phyloP scores from a whole-genome alignment of 2,329 filamentous ascomycete species.

The Xylariaceae sp. region DNA sequence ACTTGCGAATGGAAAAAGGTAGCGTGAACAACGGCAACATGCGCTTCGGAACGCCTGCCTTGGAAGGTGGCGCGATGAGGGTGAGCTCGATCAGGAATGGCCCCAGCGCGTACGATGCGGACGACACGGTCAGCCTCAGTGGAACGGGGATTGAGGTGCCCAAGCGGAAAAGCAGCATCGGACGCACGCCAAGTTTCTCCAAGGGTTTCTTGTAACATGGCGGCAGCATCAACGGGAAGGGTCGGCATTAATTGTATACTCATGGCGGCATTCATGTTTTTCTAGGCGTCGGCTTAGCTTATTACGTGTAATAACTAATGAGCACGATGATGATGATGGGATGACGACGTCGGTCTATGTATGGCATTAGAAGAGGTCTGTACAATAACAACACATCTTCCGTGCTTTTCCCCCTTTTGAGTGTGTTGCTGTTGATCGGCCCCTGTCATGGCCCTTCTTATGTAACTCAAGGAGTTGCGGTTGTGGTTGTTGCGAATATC shows the following conservation, averaged over 20 bases:
- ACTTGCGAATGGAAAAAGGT: conserved; percentile 61
- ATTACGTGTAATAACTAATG: neutral
- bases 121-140: conserved; percentile 31
- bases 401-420: neutral
- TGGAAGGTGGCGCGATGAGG: conserved; percentile 27
- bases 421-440: neutral
- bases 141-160: conserved; percentile 49
- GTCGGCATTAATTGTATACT: conserved; percentile 8
- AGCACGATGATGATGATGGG: conserved; percentile 10
- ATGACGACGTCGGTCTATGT: neutral
- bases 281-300: neutral
- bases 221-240: neutral
- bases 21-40: conserved; percentile 27
- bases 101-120: conserved; percentile 36
- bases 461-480: no score
- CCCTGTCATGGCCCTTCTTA: no score
- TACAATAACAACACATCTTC: neutral
- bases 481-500: neutral
- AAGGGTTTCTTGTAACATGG: conserved; percentile 65
- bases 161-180: conserved; percentile 61
- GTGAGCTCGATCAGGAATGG: conserved; percentile 51
- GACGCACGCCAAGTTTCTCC: conserved; percentile 61
- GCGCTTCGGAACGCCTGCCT: conserved; percentile 25
- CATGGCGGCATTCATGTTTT: conserved; percentile 11
- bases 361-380: conserved; percentile 1